Evolutionary conservation across 1,284 basidiomycete species (phyloP).

Genomic region (Ganoderma meredithae): DNA sequence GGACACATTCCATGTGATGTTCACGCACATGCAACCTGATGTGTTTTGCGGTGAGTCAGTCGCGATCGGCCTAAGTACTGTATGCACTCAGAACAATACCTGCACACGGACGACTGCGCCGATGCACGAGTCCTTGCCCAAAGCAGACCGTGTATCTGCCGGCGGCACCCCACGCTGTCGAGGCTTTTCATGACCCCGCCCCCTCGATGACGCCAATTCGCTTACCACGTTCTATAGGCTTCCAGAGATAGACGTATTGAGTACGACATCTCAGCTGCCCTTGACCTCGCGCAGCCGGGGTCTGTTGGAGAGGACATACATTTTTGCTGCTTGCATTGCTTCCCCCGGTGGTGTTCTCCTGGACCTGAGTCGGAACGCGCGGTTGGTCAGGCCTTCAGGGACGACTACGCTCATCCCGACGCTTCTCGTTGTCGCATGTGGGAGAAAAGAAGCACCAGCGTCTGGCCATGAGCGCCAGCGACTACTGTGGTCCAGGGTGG

Average conservation of each 20-base stretch:
- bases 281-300: neutral
- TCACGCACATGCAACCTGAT: neutral
- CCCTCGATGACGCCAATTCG: neutral
- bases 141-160: neutral
- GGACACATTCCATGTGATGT: neutral
- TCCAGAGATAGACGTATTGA: neutral
- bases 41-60: neutral
- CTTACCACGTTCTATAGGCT: neutral
- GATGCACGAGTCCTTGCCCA: neutral
- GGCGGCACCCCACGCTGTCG: conserved; percentile 3
- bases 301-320: neutral
- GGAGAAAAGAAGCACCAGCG: neutral
- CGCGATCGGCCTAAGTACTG: neutral
- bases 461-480: neutral
- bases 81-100: neutral
- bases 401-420: neutral
- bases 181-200: neutral
- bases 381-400: neutral
- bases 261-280: neutral
- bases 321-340: neutral
- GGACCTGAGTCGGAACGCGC: neutral
- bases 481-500: neutral
- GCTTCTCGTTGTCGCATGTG: neutral
- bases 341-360: neutral
- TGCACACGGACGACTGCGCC: neutral